Base-by-base conservation (phyloP, 257 asterid genomes). In the Solanum habrochaites region DNA sequence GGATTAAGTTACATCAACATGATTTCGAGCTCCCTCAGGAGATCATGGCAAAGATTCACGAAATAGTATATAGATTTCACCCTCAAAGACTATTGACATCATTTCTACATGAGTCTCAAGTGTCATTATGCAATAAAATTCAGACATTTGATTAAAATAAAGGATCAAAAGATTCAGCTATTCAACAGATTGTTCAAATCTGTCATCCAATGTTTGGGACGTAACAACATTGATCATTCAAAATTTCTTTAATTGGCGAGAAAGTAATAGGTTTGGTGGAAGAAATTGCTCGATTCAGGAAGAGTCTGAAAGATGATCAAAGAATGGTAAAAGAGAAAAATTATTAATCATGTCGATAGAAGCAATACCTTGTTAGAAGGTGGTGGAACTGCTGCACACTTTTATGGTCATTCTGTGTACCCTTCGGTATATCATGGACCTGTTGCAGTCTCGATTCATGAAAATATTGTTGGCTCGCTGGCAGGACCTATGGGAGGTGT, bases 1-100 rank as follows among this genome's bases (percentile, higher is more conserved):
- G 90, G 95, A 93, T 90, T 91, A 1, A 93, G 93, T 83, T 88
- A 94, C 86, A 92, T 91, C 45, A 93, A 92, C 93, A 96, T 93
- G 92, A 92, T 95, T 86, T 87, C 82, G 31, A 89, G 83, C 83
- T 90, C 91, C 42, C 87, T 96, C 74, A 87, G 80, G 85, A 82
- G 86, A 93, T 96, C 85, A 90, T 90, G 94, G 72, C 86, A 49
- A 93, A 91, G 90, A 88, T 94, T 86, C 85, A 92, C 90, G 98
- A 94, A 29, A 86, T 91, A 73, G 89, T 94, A 86, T 96, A 93
- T 78, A 92, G 86, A 87, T 93, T 91, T 78, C 81, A 89, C 82
- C 94, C 94, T 85, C 93, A 90, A 45, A 71, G 90, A 86, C 87
- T 94, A 67, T 89, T 96, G 89, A 43, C 88, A 58, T 87, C 96